Conservation (phyloP, 495 filamentous ascomycete genomes). For the Pyrenula aspistea region DNA sequence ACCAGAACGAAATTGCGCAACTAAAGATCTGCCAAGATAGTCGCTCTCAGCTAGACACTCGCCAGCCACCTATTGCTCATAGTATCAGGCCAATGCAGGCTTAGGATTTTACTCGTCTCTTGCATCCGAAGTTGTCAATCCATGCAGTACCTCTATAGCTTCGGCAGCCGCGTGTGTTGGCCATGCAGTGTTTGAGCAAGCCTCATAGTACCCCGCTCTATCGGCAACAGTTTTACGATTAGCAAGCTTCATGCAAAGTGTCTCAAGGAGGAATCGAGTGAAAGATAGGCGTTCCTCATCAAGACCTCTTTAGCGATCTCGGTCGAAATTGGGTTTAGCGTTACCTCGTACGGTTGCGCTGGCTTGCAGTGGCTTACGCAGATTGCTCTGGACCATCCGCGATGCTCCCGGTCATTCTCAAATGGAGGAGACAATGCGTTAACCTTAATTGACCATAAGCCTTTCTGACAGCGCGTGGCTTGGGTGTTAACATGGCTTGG, state of each 20-base stretch:
- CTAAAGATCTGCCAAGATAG: background rate
- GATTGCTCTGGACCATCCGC: background rate
- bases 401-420: background rate
- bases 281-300: background rate
- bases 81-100: background rate
- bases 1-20: background rate
- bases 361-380: background rate
- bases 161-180: background rate
- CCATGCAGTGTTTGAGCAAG: background rate
- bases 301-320: background rate
- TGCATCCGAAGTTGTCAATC: background rate
- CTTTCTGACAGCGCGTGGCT: background rate
- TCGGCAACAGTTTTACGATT: background rate
- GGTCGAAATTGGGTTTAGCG: background rate
- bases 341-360: background rate
- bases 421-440: background rate
- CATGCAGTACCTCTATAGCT: background rate
- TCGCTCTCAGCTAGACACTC: background rate
- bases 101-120: background rate
- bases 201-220: background rate
- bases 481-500: background rate
- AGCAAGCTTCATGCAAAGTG: background rate
- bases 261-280: background rate
- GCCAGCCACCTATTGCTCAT: background rate
- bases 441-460: background rate